phyloP scores from a whole-genome alignment of 2,329 filamentous ascomycete genomes.

The Ascochyta viciae-villosae region DNA sequence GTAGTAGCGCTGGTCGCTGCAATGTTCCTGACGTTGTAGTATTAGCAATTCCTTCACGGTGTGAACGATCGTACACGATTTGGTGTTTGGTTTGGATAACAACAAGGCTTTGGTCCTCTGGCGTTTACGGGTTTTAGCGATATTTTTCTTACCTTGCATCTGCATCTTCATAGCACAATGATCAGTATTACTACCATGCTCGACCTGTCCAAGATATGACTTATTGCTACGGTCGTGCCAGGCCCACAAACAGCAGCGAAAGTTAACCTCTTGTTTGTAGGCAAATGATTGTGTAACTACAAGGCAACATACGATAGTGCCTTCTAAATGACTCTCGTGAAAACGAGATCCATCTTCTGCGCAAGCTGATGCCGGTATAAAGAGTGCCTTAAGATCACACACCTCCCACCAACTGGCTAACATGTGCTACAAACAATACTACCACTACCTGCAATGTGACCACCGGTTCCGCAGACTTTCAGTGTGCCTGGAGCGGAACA shows the following conservation, averaged over 20 bases:
- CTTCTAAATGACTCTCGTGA: background rate
- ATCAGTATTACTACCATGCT: background rate
- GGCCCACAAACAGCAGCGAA: background rate
- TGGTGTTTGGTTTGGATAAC: background rate
- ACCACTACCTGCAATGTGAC: background rate
- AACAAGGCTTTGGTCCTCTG: background rate
- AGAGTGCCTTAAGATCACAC: background rate
- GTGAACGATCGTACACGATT: constrained; percentile 3
- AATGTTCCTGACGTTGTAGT: constrained; percentile 35
- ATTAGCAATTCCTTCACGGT: background rate
- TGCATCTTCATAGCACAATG: background rate
- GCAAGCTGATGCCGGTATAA: background rate
- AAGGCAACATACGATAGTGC: background rate
- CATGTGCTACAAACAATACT: background rate
- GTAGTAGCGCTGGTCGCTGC: constrained; percentile 44
- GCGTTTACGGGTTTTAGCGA: background rate
- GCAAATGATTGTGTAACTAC: background rate
- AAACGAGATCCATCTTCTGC: background rate
- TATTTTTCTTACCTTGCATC: background rate
- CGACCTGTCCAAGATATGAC: too few species aligned
- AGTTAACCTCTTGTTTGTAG: background rate
- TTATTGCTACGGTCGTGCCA: background rate
- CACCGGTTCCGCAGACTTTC: background rate
- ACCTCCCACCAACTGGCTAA: background rate
- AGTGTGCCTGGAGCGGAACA: background rate